Evolutionary conservation across 371 early-diverging fungal genomes (phyloP), one percentile per base, ranked within the genome.

Genomic region (Mucor irregularis): DNA sequence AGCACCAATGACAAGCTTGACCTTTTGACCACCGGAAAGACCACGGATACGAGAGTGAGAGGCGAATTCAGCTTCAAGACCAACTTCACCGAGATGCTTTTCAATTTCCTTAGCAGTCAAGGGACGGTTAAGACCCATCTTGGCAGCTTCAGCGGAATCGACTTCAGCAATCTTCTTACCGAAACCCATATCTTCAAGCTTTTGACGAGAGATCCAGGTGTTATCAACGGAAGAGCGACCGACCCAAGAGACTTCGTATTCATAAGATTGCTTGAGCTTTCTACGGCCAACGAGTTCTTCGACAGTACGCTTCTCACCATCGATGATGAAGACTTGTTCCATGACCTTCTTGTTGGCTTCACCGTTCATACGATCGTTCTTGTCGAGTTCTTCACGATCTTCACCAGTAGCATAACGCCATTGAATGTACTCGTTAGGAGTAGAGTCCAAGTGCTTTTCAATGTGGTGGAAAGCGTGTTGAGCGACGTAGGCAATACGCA

Each of bases 11-110:
- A 90, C 91, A 37, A 95, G 81, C 84, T 91, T 89, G 74, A 90
- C 91, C 80, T 95, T 95, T 68, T 95, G 94, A 53, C 94, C 93
- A 70, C 93, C 94, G 54, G 92, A 91, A 13, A 95, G 83, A 77
- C 89, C 91, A 75, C 83, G 81, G 69, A 92, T 91, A 67, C 86
- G 89, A 66, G 81, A 83, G 83, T 92, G 91, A 62, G 90, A 85
- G 49, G 87, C 89, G 58, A 88, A 86, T 55, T 89, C 87, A 39
- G 88, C 71, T 34, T 84, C 83, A 44, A 88, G 70, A 60, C 89
- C 89, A 62, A 89, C 73, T 61, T 88, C 88, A 28, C 56, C 62
- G 65, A 89, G 66, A 58, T 89, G 88, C 78, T 83, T 87, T 61
- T 87, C 84, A 37, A 86, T 85, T 61, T 87, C 85, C 56, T 75